Evolutionary conservation across 176 grass and related monocot genomes (phyloP), one percentile per base, ranked within the genome.

Genomic region (Tillandsia fasciculata): DNA sequence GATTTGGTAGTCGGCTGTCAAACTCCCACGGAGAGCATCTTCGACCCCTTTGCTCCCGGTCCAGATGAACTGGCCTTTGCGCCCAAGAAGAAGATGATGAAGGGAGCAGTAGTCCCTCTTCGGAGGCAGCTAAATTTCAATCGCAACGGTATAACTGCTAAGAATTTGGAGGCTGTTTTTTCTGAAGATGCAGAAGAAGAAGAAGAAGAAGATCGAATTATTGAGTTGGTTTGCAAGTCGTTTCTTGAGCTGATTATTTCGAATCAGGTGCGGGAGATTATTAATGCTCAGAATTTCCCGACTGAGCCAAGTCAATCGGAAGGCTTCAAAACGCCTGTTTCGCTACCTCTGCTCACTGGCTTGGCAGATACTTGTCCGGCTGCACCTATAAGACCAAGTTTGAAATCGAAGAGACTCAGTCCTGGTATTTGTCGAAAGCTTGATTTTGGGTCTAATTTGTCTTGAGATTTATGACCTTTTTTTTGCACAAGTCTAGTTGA

Each of bases 31-130:
- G 70, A 77, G 78, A 85, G 71, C 77, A 85, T 87, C 63, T 91
- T 88, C 80, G 82, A 91, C 78, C 89, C 89, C 20, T 91, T 91
- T 78, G 85, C 89, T 53, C 79, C 89, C 47, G 89, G 73, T 27
- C 66, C 70, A 57, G 82, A 80, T 20, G 82, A 85, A 54, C 54
- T 5, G 0, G 66, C 26, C 48, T 77, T 80, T 69, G 89, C 89
- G 27, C 89, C 89, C 2, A 85, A 72, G 53, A 91, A 91, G 84
- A 87, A 85, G 49, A 28, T 68, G 13, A 42, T 58, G 4, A 84
- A 29, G 82, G 69, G 28, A 64, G 51, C 26, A 22, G 63, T 77
- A 47, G n/a, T 68, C 51, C 63, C 77, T 56, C 69, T 75, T 17
- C 79, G 82, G 14, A 76, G 76, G 23, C 74, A 85, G 82, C 66